phyloP scores from a whole-genome alignment of 208 protist genomes.

The Leishmania tropica region DNA sequence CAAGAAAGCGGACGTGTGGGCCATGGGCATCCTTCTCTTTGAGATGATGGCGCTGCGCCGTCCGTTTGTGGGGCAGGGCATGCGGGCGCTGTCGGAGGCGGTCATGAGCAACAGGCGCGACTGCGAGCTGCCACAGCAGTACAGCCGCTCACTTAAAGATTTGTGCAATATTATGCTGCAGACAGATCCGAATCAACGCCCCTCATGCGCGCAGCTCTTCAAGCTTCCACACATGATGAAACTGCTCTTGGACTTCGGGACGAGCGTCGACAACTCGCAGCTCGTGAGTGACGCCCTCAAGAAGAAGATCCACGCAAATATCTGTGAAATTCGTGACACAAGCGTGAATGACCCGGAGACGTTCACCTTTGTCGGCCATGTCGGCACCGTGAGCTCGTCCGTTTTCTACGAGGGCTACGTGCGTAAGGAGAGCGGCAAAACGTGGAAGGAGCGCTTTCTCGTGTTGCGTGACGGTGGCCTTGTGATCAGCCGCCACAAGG shows the following conservation, averaged over 20 bases:
- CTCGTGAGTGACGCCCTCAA: constrained; percentile 51
- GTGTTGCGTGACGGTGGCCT: constrained; percentile 50
- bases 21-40: constrained; percentile 82
- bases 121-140: constrained; percentile 58
- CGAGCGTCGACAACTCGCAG: constrained; percentile 45
- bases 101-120: constrained; percentile 73
- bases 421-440: constrained; percentile 54
- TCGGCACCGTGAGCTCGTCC: constrained; percentile 39
- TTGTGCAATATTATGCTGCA: constrained; percentile 72
- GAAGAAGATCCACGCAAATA: constrained; percentile 52
- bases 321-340: constrained; percentile 51
- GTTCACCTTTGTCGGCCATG: constrained; percentile 42
- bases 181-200: constrained; percentile 48
- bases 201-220: constrained; percentile 54
- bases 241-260: constrained; percentile 59
- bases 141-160: constrained; percentile 57
- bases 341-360: constrained; percentile 38
- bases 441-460: constrained; percentile 71
- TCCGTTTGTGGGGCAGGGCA: constrained; percentile 76
- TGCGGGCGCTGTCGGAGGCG: constrained; percentile 57
- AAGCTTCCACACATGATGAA: constrained; percentile 62
- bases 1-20: constrained; percentile 93
- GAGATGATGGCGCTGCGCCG: constrained; percentile 83
- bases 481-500: constrained; percentile 53
- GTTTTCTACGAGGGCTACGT: constrained; percentile 55